Percentiles rank a stretch among this genome's conserved stretches.
Evolutionary conservation across 768 basidiomycete genomes (phyloP).

Genomic region (Rhizopogon sp.): DNA sequence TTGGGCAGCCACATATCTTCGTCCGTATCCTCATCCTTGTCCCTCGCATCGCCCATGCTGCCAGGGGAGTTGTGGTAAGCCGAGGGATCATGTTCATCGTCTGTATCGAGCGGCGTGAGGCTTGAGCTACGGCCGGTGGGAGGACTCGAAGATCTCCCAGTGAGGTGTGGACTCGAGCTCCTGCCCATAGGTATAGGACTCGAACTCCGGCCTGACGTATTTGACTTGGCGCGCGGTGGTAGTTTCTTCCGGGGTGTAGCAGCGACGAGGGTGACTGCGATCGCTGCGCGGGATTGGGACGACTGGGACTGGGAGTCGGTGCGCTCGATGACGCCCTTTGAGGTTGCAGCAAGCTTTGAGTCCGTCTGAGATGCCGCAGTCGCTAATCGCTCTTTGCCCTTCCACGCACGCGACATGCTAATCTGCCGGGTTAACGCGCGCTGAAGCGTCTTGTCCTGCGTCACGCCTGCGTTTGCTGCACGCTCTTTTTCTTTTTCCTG

Average conservation of each 20-base stretch:
- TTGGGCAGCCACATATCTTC: conserved; percentile 37
- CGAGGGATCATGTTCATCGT: background rate
- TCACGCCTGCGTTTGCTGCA: conserved; percentile 30
- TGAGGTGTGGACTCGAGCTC: background rate
- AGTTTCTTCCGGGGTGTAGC: conserved; percentile 46
- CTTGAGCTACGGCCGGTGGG: background rate
- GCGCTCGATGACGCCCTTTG: background rate
- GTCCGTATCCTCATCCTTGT: conserved; percentile 26
- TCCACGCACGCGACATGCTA: conserved; percentile 74
- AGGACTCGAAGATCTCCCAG: background rate
- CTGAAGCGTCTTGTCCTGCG: conserved; percentile 35
- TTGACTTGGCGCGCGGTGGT: conserved; percentile 10
- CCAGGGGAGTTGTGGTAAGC: background rate
- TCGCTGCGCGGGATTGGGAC: conserved; percentile 5
- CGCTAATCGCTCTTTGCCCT: conserved; percentile 28
- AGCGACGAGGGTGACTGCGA: conserved; percentile 39
- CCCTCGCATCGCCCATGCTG: conserved; percentile 1
- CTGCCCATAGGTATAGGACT: background rate
- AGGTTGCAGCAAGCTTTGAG: conserved; percentile 12
- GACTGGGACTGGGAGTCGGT: background rate
- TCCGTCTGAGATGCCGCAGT: conserved; percentile 12
- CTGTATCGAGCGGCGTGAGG: conserved; percentile 2
- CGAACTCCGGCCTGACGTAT: conserved; percentile 5
- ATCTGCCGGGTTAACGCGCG: conserved; percentile 62
- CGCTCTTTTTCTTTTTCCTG: conserved; percentile 47